A percentile compares a stretch with the other conserved stretches of the same genome.
These are phyloP conservation scores for Dacryopinax primogenitus DNA, from an alignment of 768 basidiomycete species.

Conservation along the genomic window DNA sequence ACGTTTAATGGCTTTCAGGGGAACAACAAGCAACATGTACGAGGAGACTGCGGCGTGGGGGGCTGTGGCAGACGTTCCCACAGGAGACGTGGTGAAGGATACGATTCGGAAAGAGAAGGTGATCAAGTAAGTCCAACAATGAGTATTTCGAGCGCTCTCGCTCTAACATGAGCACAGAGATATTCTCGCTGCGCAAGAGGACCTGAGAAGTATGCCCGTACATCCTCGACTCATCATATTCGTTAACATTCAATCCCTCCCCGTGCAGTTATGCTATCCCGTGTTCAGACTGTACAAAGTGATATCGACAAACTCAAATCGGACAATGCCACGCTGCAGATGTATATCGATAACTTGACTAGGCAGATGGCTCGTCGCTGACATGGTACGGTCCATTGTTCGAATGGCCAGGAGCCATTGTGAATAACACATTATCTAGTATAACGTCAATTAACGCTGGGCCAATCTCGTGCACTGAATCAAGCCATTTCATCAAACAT, in stretches of 20 bases:
- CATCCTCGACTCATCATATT: neutral
- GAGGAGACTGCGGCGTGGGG: constrained; percentile 42
- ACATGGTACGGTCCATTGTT: constrained; percentile 15
- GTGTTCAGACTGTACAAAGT: constrained; percentile 55
- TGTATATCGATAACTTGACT: constrained; percentile 82
- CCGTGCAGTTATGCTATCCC: constrained; percentile 46
- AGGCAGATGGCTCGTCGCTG: constrained; percentile 71
- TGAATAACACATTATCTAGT: neutral
- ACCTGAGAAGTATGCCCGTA: constrained; percentile 47
- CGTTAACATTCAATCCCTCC: neutral
- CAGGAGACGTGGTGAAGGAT: constrained; percentile 57
- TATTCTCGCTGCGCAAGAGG: constrained; percentile 59
- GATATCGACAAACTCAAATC: constrained; percentile 72
- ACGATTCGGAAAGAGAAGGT: constrained; percentile 64
- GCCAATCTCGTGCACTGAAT: neutral
- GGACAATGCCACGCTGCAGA: constrained; percentile 70
- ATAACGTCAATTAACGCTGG: neutral
- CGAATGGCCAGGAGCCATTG: neutral
- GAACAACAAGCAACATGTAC: neutral
- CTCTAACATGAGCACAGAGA: constrained; percentile 37
- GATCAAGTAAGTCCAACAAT: constrained; percentile 47
- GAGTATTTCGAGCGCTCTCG: neutral
- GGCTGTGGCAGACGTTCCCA: constrained; percentile 27
- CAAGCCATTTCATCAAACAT: neutral
- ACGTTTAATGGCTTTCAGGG: neutral